Percentiles rank a stretch among this genome's conserved stretches.
phyloP scores from a whole-genome alignment of 768 basidiomycete genomes.

The Solioccasus polychromus region DNA sequence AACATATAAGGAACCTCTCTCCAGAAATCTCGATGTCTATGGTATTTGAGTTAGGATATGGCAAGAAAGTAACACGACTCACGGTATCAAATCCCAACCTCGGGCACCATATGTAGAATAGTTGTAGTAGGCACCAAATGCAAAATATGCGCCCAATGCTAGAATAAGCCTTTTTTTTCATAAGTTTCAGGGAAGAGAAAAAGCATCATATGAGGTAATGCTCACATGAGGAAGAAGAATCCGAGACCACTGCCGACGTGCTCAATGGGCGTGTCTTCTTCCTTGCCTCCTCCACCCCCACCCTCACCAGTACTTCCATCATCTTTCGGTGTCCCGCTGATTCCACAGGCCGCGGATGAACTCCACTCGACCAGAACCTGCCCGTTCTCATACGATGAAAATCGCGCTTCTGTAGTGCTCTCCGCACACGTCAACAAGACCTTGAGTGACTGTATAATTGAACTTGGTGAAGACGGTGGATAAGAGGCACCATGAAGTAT shows the following conservation, averaged over 20 bases:
- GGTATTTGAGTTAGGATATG: slow-evolving; percentile 4
- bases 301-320: slow-evolving; percentile 23
- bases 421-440: slow-evolving; percentile 58
- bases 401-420: slow-evolving; percentile 43
- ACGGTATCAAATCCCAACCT: slow-evolving; percentile 84
- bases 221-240: slow-evolving; percentile 86
- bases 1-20: slow-evolving; percentile 85
- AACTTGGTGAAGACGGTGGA: slow-evolving; percentile 45
- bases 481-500: slow-evolving; percentile 60
- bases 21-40: slow-evolving; percentile 88
- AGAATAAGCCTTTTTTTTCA: slow-evolving; percentile 44
- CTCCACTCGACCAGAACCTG: slow-evolving; percentile 60
- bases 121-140: slow-evolving; percentile 81
- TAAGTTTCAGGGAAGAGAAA: slow-evolving; percentile 33
- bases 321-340: slow-evolving; percentile 21
- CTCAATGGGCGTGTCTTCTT: slow-evolving; percentile 32
- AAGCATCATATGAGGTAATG: slow-evolving; percentile 4
- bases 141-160: slow-evolving; percentile 68
- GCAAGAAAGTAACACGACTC: slow-evolving; percentile 32
- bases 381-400: slow-evolving; percentile 60
- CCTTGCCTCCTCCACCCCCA: slow-evolving; percentile 14
- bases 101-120: slow-evolving; percentile 84
- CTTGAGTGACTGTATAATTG: slow-evolving; percentile 54
- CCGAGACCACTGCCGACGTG: slow-evolving; percentile 73
- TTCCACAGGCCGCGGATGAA: slow-evolving; percentile 56